These are phyloP conservation scores for Lentinus tigrinus DNA, from an alignment of 768 basidiomycete species.

Conservation along the genomic window DNA sequence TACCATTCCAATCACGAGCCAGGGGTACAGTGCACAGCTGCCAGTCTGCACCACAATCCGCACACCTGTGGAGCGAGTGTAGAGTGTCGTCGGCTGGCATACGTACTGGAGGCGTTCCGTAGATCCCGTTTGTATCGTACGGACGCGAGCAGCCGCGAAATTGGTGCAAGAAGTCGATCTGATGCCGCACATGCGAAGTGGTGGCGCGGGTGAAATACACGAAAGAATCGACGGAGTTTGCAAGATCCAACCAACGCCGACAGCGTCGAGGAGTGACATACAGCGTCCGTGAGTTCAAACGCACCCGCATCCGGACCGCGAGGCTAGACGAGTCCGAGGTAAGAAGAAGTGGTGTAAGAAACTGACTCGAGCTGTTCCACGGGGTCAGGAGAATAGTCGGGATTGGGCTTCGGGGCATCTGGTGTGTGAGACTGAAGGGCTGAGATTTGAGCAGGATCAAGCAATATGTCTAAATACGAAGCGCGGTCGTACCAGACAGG, in stretches of 20 bases:
- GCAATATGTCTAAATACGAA: slow-evolving; percentile 7
- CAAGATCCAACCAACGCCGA: not conserved
- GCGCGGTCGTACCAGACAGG: not conserved
- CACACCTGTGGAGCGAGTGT: not conserved
- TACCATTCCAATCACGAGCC: not conserved
- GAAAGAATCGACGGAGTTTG: not conserved
- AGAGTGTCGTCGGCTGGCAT: not conserved
- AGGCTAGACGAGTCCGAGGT: not conserved
- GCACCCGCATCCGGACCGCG: not conserved
- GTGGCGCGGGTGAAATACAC: not conserved
- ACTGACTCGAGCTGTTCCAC: not conserved
- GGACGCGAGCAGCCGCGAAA: not conserved
- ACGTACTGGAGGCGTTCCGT: not conserved
- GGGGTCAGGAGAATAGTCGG: not conserved
- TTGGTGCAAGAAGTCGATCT: not conserved
- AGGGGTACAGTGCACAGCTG: not conserved
- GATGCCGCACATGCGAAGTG: not conserved
- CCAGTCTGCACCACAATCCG: not conserved
- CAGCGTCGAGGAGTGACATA: not conserved
- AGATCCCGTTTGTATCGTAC: not conserved
- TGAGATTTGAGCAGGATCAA: not conserved
- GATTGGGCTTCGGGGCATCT: not conserved
- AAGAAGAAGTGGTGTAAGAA: not conserved
- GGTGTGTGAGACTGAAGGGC: not conserved
- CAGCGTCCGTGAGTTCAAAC: not conserved